These are phyloP conservation scores for Vitis hybrid DNA, from an alignment of 177 flowering plant species.

Conservation along the genomic window DNA sequence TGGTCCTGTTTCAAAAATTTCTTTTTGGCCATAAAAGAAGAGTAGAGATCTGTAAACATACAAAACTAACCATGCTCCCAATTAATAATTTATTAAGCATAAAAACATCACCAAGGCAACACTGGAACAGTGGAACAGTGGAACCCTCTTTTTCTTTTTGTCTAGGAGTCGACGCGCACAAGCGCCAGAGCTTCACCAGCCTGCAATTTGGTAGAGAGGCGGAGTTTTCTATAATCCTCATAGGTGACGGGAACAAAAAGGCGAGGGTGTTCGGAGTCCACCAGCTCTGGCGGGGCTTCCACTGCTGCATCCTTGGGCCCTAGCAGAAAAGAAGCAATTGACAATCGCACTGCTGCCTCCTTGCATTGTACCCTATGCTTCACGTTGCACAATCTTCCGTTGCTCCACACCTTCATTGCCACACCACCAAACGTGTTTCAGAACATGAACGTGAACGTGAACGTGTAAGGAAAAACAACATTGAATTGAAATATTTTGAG, in stretches of 20 bases:
- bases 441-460: no score
- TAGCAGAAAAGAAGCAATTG: constrained; percentile 52
- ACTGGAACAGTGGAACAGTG: no score
- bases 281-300: constrained; percentile 37
- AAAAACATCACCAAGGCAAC: no score
- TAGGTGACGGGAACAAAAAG: constrained; percentile 43
- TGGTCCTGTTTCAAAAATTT: no score
- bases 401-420: constrained; percentile 56
- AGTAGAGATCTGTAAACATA: no score
- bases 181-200: constrained; percentile 55
- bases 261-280: constrained; percentile 42
- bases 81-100: no score
- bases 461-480: no score
- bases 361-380: constrained; percentile 62
- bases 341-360: constrained; percentile 35
- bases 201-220: constrained; percentile 29
- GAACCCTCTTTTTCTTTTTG: no score
- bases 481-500: no score
- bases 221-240: constrained; percentile 46
- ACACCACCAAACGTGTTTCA: no score
- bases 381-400: constrained; percentile 54
- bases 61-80: no score
- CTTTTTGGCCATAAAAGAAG: no score
- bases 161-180: constrained; percentile 10
- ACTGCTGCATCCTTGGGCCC: constrained; percentile 45